These are phyloP conservation scores for Pleochaeta shiraiana DNA, from an alignment of 2,329 filamentous ascomycete genomes.

Conservation along the genomic window DNA sequence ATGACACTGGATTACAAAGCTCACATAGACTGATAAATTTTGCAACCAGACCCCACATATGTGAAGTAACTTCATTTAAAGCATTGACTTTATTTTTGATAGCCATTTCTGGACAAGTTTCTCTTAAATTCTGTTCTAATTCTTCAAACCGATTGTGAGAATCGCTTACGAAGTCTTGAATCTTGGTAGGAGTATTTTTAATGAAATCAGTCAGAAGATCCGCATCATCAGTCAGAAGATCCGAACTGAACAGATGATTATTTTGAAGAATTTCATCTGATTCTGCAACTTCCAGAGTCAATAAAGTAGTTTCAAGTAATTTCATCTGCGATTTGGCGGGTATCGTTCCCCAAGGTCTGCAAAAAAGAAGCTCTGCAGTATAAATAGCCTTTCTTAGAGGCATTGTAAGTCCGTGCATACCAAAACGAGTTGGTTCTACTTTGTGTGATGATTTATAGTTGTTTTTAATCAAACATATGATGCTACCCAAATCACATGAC, in stretches of 20 bases:
- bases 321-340: constrained; percentile 26
- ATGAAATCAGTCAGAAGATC: not conserved
- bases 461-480: not conserved
- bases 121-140: not conserved
- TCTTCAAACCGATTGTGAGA: not conserved
- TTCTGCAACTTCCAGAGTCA: constrained; percentile 28
- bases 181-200: too few relatives aligned
- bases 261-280: constrained; percentile 27
- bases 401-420: constrained; percentile 35
- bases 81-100: not conserved
- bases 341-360: constrained; percentile 19
- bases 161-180: not conserved
- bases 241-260: constrained; percentile 26
- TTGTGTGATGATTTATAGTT: not conserved
- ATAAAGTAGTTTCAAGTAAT: constrained; percentile 27
- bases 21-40: constrained; percentile 20
- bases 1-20: constrained; percentile 22
- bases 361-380: constrained; percentile 31
- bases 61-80: not conserved
- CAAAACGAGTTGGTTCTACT: not conserved
- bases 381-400: constrained; percentile 59
- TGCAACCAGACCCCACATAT: constrained; percentile 19
- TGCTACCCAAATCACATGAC: not conserved
- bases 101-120: not conserved
- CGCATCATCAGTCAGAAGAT: constrained; percentile 16